Percentiles rank a stretch among this genome's conserved stretches.
These are phyloP conservation scores for Barnettozyma sucrosica DNA, from an alignment of 805 yeast genomes.

Conservation along the genomic window DNA sequence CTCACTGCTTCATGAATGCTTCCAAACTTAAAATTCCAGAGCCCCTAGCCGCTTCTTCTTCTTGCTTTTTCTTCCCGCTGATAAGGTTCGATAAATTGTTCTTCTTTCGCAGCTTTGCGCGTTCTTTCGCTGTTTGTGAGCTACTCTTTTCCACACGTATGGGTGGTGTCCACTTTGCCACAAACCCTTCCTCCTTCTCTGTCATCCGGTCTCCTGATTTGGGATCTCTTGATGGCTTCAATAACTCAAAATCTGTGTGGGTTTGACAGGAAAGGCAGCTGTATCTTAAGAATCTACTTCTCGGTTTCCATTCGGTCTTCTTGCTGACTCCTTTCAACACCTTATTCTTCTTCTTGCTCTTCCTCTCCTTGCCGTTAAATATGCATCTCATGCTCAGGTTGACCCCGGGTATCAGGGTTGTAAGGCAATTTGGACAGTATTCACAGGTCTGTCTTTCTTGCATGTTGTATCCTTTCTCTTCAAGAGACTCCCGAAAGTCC, in stretches of 20 bases:
- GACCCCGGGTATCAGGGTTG: constrained; percentile 27
- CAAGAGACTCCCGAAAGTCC: constrained; percentile 26
- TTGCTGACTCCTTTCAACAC: constrained; percentile 5
- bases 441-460: constrained; percentile 19
- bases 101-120: constrained; percentile 43
- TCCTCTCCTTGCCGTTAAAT: constrained; percentile 5
- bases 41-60: constrained; percentile 27
- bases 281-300: constrained; percentile 21
- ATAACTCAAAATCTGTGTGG: constrained; percentile 13
- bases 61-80: constrained; percentile 35
- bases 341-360: constrained; percentile 5
- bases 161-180: constrained; percentile 23
- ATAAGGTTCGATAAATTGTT: constrained; percentile 38
- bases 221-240: constrained; percentile 8
- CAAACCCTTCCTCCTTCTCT: constrained; percentile 12
- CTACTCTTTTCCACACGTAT: constrained; percentile 11
- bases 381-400: constrained; percentile 23
- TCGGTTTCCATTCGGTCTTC: constrained; percentile 9
- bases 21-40: constrained; percentile 38
- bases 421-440: constrained; percentile 22
- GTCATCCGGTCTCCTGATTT: background rate
- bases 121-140: constrained; percentile 28
- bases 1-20: constrained; percentile 38
- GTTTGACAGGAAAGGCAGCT: constrained; percentile 27
- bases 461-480: constrained; percentile 22